These are phyloP conservation scores for Royoungia palumana DNA, from an alignment of 768 basidiomycete genomes.

Conservation along the genomic window DNA sequence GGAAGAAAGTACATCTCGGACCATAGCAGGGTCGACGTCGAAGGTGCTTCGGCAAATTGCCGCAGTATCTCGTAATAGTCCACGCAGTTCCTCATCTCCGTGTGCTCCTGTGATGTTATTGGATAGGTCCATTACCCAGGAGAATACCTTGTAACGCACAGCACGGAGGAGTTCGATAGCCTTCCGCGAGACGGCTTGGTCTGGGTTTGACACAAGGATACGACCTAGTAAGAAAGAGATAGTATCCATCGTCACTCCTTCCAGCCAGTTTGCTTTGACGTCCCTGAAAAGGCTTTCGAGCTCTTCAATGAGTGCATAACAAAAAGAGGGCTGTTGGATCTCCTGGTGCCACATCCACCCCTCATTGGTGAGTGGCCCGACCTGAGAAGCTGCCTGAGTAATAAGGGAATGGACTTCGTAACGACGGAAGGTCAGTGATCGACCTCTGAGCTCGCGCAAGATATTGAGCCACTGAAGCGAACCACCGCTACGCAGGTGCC, in stretches of 20 bases:
- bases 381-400: slow-evolving; percentile 43
- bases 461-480: slow-evolving; percentile 52
- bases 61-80: slow-evolving; percentile 35
- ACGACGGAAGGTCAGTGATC: slow-evolving; percentile 36
- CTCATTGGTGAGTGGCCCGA: slow-evolving; percentile 28
- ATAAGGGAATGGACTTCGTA: slow-evolving; percentile 42
- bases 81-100: slow-evolving; percentile 15
- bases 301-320: slow-evolving; percentile 35
- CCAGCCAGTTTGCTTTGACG: slow-evolving; percentile 42
- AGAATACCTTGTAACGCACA: slow-evolving; percentile 31
- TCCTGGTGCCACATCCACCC: slow-evolving; percentile 41
- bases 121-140: slow-evolving; percentile 37
- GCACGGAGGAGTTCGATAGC: slow-evolving; percentile 29
- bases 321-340: slow-evolving; percentile 32
- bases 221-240: slow-evolving; percentile 36
- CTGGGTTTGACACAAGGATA: slow-evolving; percentile 29
- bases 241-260: slow-evolving; percentile 30
- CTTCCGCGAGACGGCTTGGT: slow-evolving; percentile 8
- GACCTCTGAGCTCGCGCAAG: slow-evolving; percentile 40
- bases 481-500: slow-evolving; percentile 42
- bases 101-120: slow-evolving; percentile 15
- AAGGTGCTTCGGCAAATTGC: slow-evolving; percentile 36
- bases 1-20: slow-evolving; percentile 14
- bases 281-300: slow-evolving; percentile 33
- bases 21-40: slow-evolving; percentile 20